These are phyloP conservation scores for Dryas octopetala DNA, from an alignment of 306 rosid genomes.

Conservation along the genomic window DNA sequence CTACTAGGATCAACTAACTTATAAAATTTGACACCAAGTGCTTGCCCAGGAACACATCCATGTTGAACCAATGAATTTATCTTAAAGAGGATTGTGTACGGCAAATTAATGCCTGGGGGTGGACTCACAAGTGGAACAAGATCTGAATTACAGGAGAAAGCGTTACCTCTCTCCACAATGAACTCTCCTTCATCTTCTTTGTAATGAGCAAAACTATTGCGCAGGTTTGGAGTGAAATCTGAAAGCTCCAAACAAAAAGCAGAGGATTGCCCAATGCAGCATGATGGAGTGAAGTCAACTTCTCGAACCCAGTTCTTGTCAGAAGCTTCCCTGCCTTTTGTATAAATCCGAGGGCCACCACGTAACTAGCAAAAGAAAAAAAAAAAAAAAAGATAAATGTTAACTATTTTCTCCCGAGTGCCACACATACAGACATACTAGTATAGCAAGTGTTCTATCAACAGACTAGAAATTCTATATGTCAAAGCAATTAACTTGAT, in stretches of 20 bases:
- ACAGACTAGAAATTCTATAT: not conserved
- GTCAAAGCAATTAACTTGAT: not conserved
- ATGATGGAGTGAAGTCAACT: slow-evolving; percentile 40
- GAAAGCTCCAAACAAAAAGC: slow-evolving; percentile 33
- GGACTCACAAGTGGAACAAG: slow-evolving; percentile 44
- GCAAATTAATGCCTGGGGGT: slow-evolving; percentile 26
- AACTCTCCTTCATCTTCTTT: slow-evolving; percentile 29
- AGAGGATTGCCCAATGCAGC: slow-evolving; percentile 32
- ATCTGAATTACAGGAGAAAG: slow-evolving; percentile 12
- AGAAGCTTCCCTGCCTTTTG: slow-evolving; percentile 1
- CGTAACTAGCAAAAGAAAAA: slow-evolving; percentile 11
- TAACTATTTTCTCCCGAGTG: not conserved
- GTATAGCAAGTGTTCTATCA: not conserved
- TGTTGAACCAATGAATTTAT: slow-evolving; percentile 45
- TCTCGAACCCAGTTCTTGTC: slow-evolving; percentile 31
- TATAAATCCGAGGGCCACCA: slow-evolving; percentile 23
- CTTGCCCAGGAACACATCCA: slow-evolving; percentile 40
- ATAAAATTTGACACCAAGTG: slow-evolving; percentile 34
- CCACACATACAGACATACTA: not conserved
- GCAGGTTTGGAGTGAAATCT: slow-evolving; percentile 13
- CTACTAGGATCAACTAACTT: slow-evolving; percentile 37
- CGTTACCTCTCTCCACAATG: not conserved
- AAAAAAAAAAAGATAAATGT: not conserved
- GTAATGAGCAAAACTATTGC: slow-evolving; percentile 9
- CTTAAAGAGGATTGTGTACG: slow-evolving; percentile 41